Evolutionary conservation across 148 eudicot species (phyloP).

Genomic region (Beta vulgaris): DNA sequence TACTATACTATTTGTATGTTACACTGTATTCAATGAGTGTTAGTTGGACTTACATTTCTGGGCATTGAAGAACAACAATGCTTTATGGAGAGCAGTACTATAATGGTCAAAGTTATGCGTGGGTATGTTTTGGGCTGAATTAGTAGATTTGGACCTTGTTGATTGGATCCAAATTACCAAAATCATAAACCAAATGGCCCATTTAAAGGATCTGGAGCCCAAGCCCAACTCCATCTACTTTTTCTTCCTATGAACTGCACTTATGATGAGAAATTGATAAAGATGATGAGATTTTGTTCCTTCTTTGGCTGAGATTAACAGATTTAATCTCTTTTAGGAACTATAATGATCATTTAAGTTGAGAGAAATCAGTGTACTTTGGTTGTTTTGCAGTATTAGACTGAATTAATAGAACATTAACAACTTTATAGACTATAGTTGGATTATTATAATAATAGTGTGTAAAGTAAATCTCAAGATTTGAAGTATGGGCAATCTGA

Average conservation of each 20-base stretch:
- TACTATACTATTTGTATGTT: too few relatives aligned
- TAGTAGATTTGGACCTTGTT: constrained; percentile 10
- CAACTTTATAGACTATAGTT: not conserved
- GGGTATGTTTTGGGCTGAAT: constrained; percentile 29
- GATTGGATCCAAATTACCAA: constrained; percentile 26
- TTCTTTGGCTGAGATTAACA: not conserved
- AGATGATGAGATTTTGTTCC: not conserved
- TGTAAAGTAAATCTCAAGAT: constrained; percentile 3
- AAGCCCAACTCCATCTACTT: not conserved
- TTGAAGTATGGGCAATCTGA: not conserved
- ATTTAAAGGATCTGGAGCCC: constrained; percentile 22
- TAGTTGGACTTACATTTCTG: constrained; percentile 45
- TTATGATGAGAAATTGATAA: not conserved
- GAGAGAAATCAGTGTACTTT: too few relatives aligned
- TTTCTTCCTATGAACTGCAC: not conserved
- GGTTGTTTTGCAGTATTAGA: not conserved
- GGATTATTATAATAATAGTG: not conserved
- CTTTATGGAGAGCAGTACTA: constrained; percentile 39
- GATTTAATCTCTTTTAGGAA: not conserved
- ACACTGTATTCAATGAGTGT: too few relatives aligned
- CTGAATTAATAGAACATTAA: not conserved
- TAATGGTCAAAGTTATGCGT: constrained; percentile 34
- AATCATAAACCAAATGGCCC: constrained; percentile 29
- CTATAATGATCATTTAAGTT: too few relatives aligned
- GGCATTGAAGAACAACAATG: constrained; percentile 55